Evolutionary conservation across 805 yeast species (phyloP), one percentile per base, ranked within the genome.

Genomic region (Yarrowia bubula): DNA sequence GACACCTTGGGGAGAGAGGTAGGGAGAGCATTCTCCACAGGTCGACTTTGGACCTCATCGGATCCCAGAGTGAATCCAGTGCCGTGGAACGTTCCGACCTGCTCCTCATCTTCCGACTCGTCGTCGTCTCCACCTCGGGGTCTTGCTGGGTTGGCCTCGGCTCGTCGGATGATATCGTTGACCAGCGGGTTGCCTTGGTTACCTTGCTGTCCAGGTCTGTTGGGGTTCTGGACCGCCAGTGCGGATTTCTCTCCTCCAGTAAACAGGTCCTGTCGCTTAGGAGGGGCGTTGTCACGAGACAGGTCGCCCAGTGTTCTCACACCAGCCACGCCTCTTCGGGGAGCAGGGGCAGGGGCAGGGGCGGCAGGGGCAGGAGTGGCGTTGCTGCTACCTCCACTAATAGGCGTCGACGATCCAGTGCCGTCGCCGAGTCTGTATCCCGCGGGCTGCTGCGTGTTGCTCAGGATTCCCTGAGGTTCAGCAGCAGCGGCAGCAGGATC

Each of bases 201-300:
- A n/a, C 63, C 62, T 10, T 4, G 42, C 43, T 51, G 43, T 33
- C 71, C 69, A 8, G 64, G 66, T 17, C 67, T 77, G 60, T 78
- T 77, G 13, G 92, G 92, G 71, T 87, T 86, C 72, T 88, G 91
- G 14, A 88, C 95, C 66, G 88, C 89, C 70, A 88, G 78, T 3
- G 84, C 92, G 4, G 90, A 85, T 74, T 87, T 87, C 72, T 88
- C 92, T 64, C 87, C 87, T 13, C 87, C 87, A 3, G 86, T 81
- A 74, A 84, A 74, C 71, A 76, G 71, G 74, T 81, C 70, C 67
- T 81, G 79, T 14, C 74, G 72, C 22, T 77, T 78, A 39, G 74
- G 70, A 63, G 73, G 72, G 48, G 76, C 68, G 1, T 65, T 39
- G 14, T 51, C 60, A n/a, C 68, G 66, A 15, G 68, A 44, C 22